A percentile compares a stretch with the other conserved stretches of the same genome.
phyloP scores from a whole-genome alignment of 1,284 basidiomycete genomes.

The Termitomyces sp. region DNA sequence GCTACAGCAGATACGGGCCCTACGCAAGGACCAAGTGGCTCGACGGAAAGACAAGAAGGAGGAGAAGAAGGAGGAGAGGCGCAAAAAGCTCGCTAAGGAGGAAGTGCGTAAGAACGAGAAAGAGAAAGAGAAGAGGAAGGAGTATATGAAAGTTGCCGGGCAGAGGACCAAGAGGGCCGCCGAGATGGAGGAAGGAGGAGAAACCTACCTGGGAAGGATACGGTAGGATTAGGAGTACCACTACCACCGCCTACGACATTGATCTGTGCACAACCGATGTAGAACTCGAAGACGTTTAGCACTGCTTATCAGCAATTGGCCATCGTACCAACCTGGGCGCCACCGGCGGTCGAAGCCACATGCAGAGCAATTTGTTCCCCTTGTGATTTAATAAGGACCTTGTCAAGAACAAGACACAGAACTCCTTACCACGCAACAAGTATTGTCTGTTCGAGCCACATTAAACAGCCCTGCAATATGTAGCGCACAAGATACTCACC shows the following conservation, averaged over 20 bases:
- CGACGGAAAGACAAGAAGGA: slow-evolving; percentile 81
- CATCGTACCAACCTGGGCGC: slow-evolving; percentile 26
- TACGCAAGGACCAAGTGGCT: slow-evolving; percentile 83
- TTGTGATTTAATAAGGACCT: slow-evolving; percentile 3
- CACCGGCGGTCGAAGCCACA: slow-evolving; percentile 26
- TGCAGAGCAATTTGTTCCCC: slow-evolving; percentile 36
- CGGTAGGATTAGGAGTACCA: slow-evolving; percentile 27
- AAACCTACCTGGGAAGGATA: slow-evolving; percentile 30
- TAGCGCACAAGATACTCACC: slow-evolving; percentile 16
- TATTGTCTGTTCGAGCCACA: slow-evolving; percentile 17
- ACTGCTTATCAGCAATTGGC: background rate
- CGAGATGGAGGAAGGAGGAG: slow-evolving; percentile 51
- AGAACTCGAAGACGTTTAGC: slow-evolving; percentile 23
- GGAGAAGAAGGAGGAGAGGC: slow-evolving; percentile 57
- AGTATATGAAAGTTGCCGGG: slow-evolving; percentile 70
- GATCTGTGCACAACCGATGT: slow-evolving; percentile 34
- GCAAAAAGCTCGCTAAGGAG: slow-evolving; percentile 68
- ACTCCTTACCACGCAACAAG: slow-evolving; percentile 21
- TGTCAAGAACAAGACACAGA: background rate
- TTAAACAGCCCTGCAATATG: background rate
- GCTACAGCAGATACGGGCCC: slow-evolving; percentile 90
- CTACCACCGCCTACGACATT: slow-evolving; percentile 33
- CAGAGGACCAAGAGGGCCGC: slow-evolving; percentile 66
- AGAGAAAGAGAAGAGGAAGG: slow-evolving; percentile 76
- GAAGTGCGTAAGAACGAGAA: slow-evolving; percentile 67